Base-by-base conservation (phyloP, 371 early-diverging fungal genomes). In the Nematocida sp. region DNA sequence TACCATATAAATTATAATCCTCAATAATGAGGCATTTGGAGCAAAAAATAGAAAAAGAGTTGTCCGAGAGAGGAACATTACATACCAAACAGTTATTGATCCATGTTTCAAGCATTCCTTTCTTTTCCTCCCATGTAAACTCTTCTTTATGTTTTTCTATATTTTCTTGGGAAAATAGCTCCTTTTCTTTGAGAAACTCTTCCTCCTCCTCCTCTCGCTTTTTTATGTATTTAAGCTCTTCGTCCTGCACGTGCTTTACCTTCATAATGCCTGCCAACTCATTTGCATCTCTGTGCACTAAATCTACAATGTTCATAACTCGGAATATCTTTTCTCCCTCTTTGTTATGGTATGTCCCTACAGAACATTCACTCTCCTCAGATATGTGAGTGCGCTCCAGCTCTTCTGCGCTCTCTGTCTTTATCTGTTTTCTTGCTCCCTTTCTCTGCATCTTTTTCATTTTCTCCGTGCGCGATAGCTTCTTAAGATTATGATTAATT, bases 281-380 rank as follows among this genome's bases (percentile, higher is more conserved):
- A n/a, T 53, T 36, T 16, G 54, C 55, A 3, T 51, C 38, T 23
- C 49, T 30, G 23, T 66, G 32, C 25, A 56, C 33, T 20, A 38
- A n/a, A 18, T 55, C 33, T 28, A 66, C 30, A 30, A 66, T 33
- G 40, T 66, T 66, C 20, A 38, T 42, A 11, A 66, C 35, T 55
- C 35, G 9, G 11, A 66, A 61, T n/a, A 55, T 42, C 0, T 49
- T 66, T 26, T 55, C 66, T 1, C 66, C 66, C 1, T 55, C 45
- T 38, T 54, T 42, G 57, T 66, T 66, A 5, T n/a, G n/a, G 35
- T 55, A 66, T 18, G 25, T 33, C 11, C 5, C 33, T 1, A 66
- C 42, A 20, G 66, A 38, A 40, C 38, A 13, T 45, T 45, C 20
- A 20, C 20, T 42, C 16, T 55, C 55, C 55, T 16, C 13, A 35